Conservation (phyloP, 768 basidiomycete genomes). For the Heimioporus sp. region DNA sequence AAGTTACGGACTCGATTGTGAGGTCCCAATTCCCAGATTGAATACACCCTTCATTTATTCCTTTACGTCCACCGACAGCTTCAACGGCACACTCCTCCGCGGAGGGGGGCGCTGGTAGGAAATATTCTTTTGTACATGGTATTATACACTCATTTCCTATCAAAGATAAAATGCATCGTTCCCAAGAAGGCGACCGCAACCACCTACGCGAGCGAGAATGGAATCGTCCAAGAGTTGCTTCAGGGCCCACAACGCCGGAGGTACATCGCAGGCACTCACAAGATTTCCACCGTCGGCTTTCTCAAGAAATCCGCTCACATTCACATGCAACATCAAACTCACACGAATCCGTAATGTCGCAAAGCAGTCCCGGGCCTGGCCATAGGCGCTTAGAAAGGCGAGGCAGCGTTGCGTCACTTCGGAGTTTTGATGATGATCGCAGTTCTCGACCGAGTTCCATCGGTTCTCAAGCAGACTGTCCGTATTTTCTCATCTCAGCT, state of each 20-base stretch:
- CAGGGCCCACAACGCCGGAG: constrained; percentile 25
- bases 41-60: background rate
- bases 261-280: constrained; percentile 25
- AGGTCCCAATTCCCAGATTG: background rate
- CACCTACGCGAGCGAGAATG: constrained; percentile 49
- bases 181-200: constrained; percentile 28
- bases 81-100: constrained; percentile 27
- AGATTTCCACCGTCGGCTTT: constrained; percentile 26
- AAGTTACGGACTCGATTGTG: constrained; percentile 17
- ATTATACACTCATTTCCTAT: constrained; percentile 1
- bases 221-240: constrained; percentile 37
- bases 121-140: constrained; percentile 6
- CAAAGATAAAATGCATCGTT: constrained; percentile 29
- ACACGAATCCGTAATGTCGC: constrained; percentile 14
- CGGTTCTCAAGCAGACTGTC: constrained; percentile 53
- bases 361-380: constrained; percentile 3
- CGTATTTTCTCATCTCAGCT: constrained; percentile 20
- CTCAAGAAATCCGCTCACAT: constrained; percentile 27
- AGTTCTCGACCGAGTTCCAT: constrained; percentile 45
- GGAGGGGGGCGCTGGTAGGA: constrained; percentile 19
- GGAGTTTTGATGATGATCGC: constrained; percentile 39
- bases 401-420: constrained; percentile 41
- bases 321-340: constrained; percentile 21
- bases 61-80: constrained; percentile 18
- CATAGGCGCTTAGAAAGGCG: constrained; percentile 21